These are phyloP conservation scores for Benincasa hispida DNA, from an alignment of 306 rosid genomes.

Conservation along the genomic window DNA sequence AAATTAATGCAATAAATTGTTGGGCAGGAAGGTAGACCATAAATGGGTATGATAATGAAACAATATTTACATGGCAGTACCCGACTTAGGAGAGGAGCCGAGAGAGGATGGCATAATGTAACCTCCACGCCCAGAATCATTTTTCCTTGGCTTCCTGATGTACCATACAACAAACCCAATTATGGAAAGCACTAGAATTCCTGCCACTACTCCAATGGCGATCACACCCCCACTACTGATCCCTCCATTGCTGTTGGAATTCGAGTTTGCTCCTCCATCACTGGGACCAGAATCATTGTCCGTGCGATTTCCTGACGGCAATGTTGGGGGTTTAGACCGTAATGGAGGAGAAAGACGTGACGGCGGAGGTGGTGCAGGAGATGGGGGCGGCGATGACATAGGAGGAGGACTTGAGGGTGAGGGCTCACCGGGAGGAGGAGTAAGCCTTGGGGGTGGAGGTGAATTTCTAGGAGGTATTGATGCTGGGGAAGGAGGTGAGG, in stretches of 20 bases:
- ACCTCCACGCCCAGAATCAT: constrained; percentile 32
- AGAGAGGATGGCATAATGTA: constrained; percentile 46
- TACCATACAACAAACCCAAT: constrained; percentile 58
- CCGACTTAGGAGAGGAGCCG: constrained; percentile 49
- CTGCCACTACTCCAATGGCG: constrained; percentile 40
- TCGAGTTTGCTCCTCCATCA: constrained; percentile 22
- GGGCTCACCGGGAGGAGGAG: constrained; percentile 29
- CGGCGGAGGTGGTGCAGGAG: constrained; percentile 30
- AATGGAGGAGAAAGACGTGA: constrained; percentile 14
- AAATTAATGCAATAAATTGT: neutral
- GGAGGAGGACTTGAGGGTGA: constrained; percentile 31
- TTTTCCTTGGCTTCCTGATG: constrained; percentile 40
- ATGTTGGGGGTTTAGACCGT: constrained; percentile 11
- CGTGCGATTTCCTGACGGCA: constrained; percentile 8
- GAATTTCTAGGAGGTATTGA: constrained; percentile 12
- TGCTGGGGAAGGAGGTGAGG: constrained; percentile 20
- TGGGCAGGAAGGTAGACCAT: neutral
- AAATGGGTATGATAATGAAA: neutral
- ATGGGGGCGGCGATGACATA: constrained; percentile 23
- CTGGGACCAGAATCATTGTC: constrained; percentile 9
- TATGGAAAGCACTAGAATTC: constrained; percentile 36
- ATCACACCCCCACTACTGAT: constrained; percentile 34
- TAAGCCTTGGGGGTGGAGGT: constrained; percentile 27
- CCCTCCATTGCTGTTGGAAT: constrained; percentile 22
- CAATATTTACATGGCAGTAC: constrained; percentile 18